A percentile compares a stretch with the other conserved stretches of the same genome.
These are phyloP conservation scores for Strigomonas culicis DNA, from an alignment of 208 protist species.

Conservation along the genomic window DNA sequence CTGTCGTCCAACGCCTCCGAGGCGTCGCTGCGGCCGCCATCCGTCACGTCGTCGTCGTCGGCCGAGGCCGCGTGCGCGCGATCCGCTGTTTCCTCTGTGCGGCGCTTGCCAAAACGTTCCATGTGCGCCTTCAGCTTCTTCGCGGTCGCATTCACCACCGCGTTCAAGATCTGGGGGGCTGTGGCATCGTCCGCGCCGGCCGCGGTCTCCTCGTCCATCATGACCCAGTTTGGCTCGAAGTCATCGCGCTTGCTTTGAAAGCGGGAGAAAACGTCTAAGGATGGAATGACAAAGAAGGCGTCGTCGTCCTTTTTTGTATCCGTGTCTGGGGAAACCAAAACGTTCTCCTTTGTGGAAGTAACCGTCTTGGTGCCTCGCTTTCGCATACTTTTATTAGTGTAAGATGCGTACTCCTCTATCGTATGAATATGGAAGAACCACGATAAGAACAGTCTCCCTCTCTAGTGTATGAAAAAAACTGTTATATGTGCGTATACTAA, in stretches of 20 bases:
- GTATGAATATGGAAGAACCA: too few relatives aligned
- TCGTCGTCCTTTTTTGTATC: slow-evolving; percentile 5
- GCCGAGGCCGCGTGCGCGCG: background rate
- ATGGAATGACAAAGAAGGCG: slow-evolving; percentile 25
- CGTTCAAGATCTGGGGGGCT: slow-evolving; percentile 27
- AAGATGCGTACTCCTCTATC: too few relatives aligned
- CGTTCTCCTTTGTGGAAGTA: background rate
- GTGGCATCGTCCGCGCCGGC: slow-evolving; percentile 7
- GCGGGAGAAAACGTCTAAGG: slow-evolving; percentile 58
- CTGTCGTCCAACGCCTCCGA: slow-evolving; percentile 5
- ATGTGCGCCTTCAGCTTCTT: slow-evolving; percentile 28
- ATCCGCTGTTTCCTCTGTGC: background rate
- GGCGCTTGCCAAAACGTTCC: background rate
- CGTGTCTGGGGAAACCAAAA: too few relatives aligned
- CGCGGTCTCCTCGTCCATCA: slow-evolving; percentile 55
- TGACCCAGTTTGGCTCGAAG: slow-evolving; percentile 66
- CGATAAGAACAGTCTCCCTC: too few relatives aligned
- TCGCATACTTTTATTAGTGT: slow-evolving; percentile 5
- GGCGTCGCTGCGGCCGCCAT: slow-evolving; percentile 4
- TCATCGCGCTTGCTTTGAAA: slow-evolving; percentile 66
- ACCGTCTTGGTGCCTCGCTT: background rate
- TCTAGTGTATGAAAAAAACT: too few relatives aligned
- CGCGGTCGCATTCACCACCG: slow-evolving; percentile 36
- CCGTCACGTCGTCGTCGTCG: background rate
- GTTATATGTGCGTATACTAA: too few relatives aligned